A percentile compares a stretch with the other conserved stretches of the same genome.
phyloP scores from a whole-genome alignment of 2,329 filamentous ascomycete genomes.

The Claviceps arundinis region DNA sequence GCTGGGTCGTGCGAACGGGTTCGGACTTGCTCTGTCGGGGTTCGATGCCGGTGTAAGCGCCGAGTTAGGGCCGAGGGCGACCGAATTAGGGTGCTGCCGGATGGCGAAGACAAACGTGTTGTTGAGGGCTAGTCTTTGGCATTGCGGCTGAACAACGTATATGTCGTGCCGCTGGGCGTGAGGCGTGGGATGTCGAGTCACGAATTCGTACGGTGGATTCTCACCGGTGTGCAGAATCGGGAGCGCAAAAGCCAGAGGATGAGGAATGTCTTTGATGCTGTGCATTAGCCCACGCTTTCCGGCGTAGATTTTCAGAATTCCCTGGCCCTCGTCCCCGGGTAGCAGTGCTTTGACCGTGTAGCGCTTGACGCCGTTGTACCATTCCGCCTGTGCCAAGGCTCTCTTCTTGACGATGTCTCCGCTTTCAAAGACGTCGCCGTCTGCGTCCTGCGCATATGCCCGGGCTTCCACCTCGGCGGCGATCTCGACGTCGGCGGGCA shows the following conservation, averaged over 20 bases:
- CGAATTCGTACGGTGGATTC: slow-evolving; percentile 89
- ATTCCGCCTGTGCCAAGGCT: slow-evolving; percentile 82
- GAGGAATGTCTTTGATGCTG: slow-evolving; percentile 89
- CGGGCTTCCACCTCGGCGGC: slow-evolving; percentile 85
- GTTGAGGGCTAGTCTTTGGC: slow-evolving; percentile 73
- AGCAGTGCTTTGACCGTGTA: slow-evolving; percentile 89
- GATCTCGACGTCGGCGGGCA: slow-evolving; percentile 81
- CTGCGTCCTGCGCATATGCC: slow-evolving; percentile 64
- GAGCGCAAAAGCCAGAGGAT: slow-evolving; percentile 78
- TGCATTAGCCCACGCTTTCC: slow-evolving; percentile 95
- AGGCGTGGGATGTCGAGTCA: slow-evolving; percentile 85
- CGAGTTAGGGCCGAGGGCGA: slow-evolving; percentile 18
- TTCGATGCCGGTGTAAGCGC: slow-evolving; percentile 33
- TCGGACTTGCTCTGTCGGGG: slow-evolving; percentile 37
- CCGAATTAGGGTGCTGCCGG: slow-evolving; percentile 70
- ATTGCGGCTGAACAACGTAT: slow-evolving; percentile 94
- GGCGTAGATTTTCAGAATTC: slow-evolving; percentile 79
- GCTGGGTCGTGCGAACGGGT: slow-evolving; percentile 46
- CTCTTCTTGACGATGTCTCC: slow-evolving; percentile 77
- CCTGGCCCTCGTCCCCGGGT: slow-evolving; percentile 82
- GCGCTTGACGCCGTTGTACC: slow-evolving; percentile 74
- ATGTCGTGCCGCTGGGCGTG: slow-evolving; percentile 96
- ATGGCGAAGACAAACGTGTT: slow-evolving; percentile 98
- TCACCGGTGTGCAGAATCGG: slow-evolving; percentile 82
- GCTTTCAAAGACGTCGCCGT: slow-evolving; percentile 88